Percentiles rank a stretch among this genome's conserved stretches.
These are phyloP conservation scores for Fagus sylvatica DNA, from an alignment of 306 rosid genomes.

Conservation along the genomic window DNA sequence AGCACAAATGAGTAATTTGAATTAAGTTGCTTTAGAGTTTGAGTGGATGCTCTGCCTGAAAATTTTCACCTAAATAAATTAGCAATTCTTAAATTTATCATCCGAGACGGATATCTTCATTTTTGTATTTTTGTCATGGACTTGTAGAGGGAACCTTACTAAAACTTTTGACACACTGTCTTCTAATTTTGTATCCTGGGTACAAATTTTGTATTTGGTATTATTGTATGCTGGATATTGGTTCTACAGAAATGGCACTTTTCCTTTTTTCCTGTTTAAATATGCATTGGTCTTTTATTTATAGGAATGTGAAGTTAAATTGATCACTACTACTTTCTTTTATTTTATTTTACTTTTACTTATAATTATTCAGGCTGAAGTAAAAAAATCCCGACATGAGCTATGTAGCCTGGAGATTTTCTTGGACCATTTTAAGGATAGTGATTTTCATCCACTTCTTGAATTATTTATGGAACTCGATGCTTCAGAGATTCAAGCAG, in stretches of 20 bases:
- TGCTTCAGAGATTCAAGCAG: conserved; percentile 65
- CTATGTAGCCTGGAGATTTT: conserved; percentile 57
- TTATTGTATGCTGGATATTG: not conserved
- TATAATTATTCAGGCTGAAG: conserved; percentile 53
- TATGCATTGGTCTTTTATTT: conserved; percentile 10
- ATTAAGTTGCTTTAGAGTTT: not conserved
- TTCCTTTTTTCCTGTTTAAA: conserved; percentile 1
- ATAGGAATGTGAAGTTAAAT: not conserved
- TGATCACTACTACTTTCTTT: conserved; percentile 19
- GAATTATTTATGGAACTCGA: conserved; percentile 57
- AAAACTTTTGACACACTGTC: conserved; percentile 3
- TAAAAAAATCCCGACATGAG: conserved; percentile 47
- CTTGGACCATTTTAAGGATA: conserved; percentile 61
- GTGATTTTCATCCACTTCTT: conserved; percentile 65
- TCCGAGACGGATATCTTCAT: not conserved
- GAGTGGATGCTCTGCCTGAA: not conserved
- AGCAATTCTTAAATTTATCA: not conserved
- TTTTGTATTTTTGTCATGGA: not conserved
- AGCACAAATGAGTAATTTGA: not conserved
- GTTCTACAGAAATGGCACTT: not conserved
- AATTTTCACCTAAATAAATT: not conserved
- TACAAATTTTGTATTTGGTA: not conserved
- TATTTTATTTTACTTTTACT: not conserved
- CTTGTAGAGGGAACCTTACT: not conserved
- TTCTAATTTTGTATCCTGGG: not conserved